Evolutionary conservation across 2,329 filamentous ascomycete genomes (phyloP), one percentile per base, ranked within the genome.

Genomic region (Ophiostoma montium): DNA sequence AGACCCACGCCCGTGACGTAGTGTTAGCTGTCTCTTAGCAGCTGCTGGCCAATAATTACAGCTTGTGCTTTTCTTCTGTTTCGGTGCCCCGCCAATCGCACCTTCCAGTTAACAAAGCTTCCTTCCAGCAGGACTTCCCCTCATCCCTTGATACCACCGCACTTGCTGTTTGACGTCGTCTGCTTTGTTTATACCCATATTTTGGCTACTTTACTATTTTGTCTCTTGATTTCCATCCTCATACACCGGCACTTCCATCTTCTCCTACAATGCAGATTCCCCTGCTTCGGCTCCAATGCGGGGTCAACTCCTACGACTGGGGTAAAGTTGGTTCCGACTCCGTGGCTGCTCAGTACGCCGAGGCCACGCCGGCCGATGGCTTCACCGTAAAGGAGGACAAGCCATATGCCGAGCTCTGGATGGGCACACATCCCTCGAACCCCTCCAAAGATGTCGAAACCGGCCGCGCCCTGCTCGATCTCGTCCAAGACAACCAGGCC

Each of bases 281-380:
- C 60, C 70, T 96, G 48, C 75, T 95, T 63, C 80, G 87, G 58
- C 79, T 96, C 56, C 81, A 85, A 65, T 89, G 85, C 70, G 92
- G 90, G 61, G 87, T 94, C 62, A 96, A 96, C 67, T 95, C 89
- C 66, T 98, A 98, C 64, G 92, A 95, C 70, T 98, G 92, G 92
- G 92, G 90, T 57, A 98, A 98, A 73, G 76, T 88, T 61, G 92
- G 92, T 60, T 76, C 77, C 54, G 76, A 84, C 51, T 96, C 90
- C 44, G 85, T 89, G 13, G 92, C 89, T 46, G 92, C 92, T 55
- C 84, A 81, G 59, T 96, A 85, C 65, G 90, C 89, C 35, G 82
- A 87, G 43, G 87, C 89, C 16, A 95, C 89, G 5, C 80, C 86
- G 11, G 74, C 81, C 13, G 70, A 76, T 36, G 80, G 79, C 57